Conservation (phyloP, 371 early-diverging fungal genomes). For the Funneliformis caledonium region DNA sequence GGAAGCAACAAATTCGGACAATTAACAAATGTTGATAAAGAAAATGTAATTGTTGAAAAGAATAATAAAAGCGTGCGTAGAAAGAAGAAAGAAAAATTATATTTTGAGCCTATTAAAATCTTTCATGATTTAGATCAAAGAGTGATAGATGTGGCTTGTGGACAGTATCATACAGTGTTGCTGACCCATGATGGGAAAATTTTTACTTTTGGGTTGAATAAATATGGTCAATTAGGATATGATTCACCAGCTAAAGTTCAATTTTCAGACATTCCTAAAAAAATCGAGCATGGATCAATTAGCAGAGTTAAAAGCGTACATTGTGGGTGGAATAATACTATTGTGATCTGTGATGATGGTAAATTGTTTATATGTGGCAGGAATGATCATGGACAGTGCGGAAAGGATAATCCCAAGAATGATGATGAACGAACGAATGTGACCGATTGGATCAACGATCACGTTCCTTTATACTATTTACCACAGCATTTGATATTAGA, state of each 20-base stretch:
- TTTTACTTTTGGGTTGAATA: conserved; percentile 65
- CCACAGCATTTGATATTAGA: conserved; percentile 26
- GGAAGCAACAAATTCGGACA: conserved; percentile 71
- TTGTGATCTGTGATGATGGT: conserved; percentile 49
- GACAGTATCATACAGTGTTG: conserved; percentile 58
- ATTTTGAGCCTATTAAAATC: conserved; percentile 30
- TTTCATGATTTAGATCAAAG: neutral
- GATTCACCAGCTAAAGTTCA: conserved; percentile 13
- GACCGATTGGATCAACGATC: conserved; percentile 27
- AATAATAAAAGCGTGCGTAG: conserved; percentile 10
- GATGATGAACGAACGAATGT: neutral
- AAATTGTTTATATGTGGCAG: conserved; percentile 66
- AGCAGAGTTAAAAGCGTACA: conserved; percentile 46
- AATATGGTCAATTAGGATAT: conserved; percentile 64
- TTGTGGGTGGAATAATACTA: conserved; percentile 80
- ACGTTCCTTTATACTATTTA: conserved; percentile 40
- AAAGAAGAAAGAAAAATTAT: conserved; percentile 42
- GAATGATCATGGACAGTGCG: conserved; percentile 73
- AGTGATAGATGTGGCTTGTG: conserved; percentile 55
- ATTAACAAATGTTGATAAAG: conserved; percentile 47
- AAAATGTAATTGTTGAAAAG: neutral
- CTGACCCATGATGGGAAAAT: conserved; percentile 53
- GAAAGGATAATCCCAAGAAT: conserved; percentile 6
- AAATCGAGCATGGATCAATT: neutral
- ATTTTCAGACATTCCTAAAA: neutral